Conservation (phyloP, 2,329 filamentous ascomycete species). For the Thelonectria blattea region DNA sequence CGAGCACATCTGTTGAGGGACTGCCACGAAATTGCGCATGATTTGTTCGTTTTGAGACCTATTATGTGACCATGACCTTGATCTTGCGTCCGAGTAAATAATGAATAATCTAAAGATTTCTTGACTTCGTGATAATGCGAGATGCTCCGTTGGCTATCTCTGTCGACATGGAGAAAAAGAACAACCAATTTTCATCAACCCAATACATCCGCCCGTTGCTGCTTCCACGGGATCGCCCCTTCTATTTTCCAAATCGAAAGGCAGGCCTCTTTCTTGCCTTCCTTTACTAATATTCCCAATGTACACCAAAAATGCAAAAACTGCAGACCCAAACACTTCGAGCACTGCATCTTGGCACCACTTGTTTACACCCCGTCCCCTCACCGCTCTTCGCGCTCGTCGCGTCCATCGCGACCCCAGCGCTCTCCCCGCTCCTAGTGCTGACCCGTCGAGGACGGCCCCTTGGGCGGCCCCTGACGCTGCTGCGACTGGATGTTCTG, state of each 20-base stretch:
- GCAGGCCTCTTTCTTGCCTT: not conserved
- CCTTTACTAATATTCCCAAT: constrained; percentile 20
- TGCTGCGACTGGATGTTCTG: constrained; percentile 25
- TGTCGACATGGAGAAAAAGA: constrained; percentile 8
- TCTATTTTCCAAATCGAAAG: constrained; percentile 20
- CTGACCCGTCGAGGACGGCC: constrained; percentile 31
- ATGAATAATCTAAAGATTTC: constrained; percentile 36
- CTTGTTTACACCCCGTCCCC: constrained; percentile 25
- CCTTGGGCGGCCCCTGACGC: constrained; percentile 25
- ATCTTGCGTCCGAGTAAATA: constrained; percentile 20
- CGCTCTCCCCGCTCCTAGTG: constrained; percentile 27
- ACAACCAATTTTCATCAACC: constrained; percentile 25
- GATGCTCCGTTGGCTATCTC: constrained; percentile 27
- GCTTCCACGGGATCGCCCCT: constrained; percentile 21
- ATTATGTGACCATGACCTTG: constrained; percentile 7
- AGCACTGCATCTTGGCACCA: constrained; percentile 15
- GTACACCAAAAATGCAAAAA: constrained; percentile 29
- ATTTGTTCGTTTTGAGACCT: constrained; percentile 1
- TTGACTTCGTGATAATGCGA: constrained; percentile 38
- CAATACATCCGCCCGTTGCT: constrained; percentile 27
- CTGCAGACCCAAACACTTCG: constrained; percentile 10
- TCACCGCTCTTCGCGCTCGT: constrained; percentile 2
- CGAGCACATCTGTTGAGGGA: constrained; percentile 72
- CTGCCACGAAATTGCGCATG: constrained; percentile 7
- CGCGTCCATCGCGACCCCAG: not conserved